Evolutionary conservation across 352 stramenopile genomes (phyloP), one percentile per base, ranked within the genome.

Genomic region (Pythium pyrilobum): DNA sequence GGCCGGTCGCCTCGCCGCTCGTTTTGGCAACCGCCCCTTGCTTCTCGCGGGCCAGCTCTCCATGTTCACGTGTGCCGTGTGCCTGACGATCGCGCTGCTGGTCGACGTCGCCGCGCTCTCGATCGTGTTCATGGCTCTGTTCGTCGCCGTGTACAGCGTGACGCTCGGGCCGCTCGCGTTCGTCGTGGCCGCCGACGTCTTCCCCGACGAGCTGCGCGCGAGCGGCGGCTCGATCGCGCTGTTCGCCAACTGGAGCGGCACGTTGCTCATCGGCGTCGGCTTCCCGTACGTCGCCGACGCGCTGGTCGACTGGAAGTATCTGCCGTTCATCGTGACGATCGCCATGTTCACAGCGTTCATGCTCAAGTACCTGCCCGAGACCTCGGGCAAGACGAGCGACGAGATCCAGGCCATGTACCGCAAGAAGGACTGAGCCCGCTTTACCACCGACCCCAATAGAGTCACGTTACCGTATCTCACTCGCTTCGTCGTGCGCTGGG

Each of bases 261-360:
- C 81, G 49, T 55, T 88, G 7, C n/a, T 71, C n/a, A 66, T 85
- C 10, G 77, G 77, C 8, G 56, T 88, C 20, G 63, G 50, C 28
- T 90, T 76, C 52, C 79, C 77, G 20, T 85, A 79, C 64, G 69
- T 83, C 20, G 66, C 63, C n/a, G 65, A 67, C 20, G 71, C 68
- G 0, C 56, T 81, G 9, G 47, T 59, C 9, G 51, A 69, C 61
- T 71, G 72, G 12, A 60, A 61, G 21, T 84, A 86, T 23, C 28
- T 82, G 18, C 67, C 74, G 13, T 84, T 86, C 58, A 66, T 87
- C 46, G 54, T 53, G 6, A 72, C 62, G 13, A 59, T 82, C 4
- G 60, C 64, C 11, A 9, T 83, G 23, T 75, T 72, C 47, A 71
- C 68, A 45, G 2, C 67, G 37, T 85, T 79, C 56, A 56, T 74